These are phyloP conservation scores for Zygosaccharomyces kombuchaensis DNA, from an alignment of 805 yeast species.

Conservation along the genomic window DNA sequence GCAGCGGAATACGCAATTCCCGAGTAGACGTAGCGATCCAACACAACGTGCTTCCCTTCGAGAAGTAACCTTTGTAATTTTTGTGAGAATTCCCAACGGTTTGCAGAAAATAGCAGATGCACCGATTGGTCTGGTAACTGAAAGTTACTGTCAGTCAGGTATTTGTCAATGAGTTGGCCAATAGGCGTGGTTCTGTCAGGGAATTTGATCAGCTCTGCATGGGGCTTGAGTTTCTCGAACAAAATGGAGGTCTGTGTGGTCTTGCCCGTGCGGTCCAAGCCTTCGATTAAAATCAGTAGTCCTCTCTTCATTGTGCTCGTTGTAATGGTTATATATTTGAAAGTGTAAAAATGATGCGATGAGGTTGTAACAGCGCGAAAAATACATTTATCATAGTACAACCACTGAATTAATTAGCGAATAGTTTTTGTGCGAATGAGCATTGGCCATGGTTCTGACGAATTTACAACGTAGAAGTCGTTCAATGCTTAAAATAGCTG, in stretches of 20 bases:
- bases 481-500: too few species aligned
- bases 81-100: slow-evolving; percentile 80
- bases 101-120: slow-evolving; percentile 86
- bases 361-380: neutral
- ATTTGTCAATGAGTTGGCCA: slow-evolving; percentile 73
- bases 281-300: slow-evolving; percentile 76
- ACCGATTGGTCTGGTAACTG: slow-evolving; percentile 69
- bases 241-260: slow-evolving; percentile 67
- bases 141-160: slow-evolving; percentile 50
- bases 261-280: slow-evolving; percentile 92
- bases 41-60: slow-evolving; percentile 55
- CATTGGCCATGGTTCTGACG: too few species aligned
- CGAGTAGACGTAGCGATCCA: slow-evolving; percentile 88
- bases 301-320: slow-evolving; percentile 47
- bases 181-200: slow-evolving; percentile 84
- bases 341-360: neutral
- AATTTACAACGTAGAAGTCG: too few species aligned
- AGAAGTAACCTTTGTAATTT: slow-evolving; percentile 43
- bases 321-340: neutral
- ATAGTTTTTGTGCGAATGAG: too few species aligned
- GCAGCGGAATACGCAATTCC: slow-evolving; percentile 93
- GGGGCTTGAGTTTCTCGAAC: slow-evolving; percentile 28
- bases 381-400: too few species aligned
- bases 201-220: slow-evolving; percentile 60
- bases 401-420: too few species aligned